Conservation (phyloP, 768 basidiomycete genomes). For the Lactarius evosmus region DNA sequence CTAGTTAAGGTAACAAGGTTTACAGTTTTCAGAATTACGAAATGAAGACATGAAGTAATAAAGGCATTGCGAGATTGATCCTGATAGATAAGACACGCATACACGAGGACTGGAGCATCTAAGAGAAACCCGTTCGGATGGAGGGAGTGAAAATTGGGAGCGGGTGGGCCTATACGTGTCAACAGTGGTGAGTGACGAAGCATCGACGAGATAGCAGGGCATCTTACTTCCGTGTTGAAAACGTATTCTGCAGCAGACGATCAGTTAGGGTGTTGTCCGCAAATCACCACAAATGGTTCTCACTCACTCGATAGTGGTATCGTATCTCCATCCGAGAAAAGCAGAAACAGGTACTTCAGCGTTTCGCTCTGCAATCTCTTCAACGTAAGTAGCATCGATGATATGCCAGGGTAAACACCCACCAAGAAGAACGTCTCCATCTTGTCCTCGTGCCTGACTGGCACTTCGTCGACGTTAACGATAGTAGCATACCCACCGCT, state of each 20-base stretch:
- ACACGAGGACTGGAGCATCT: conserved; percentile 20
- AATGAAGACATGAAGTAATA: background rate
- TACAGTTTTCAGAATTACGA: background rate
- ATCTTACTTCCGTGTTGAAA: conserved; percentile 83
- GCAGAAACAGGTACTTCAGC: conserved; percentile 84
- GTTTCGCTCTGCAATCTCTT: conserved; percentile 65
- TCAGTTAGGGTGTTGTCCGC: conserved; percentile 20
- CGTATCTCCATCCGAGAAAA: conserved; percentile 74
- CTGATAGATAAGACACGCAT: conserved; percentile 17
- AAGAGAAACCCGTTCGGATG: conserved; percentile 48
- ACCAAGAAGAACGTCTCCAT: conserved; percentile 97
- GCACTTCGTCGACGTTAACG: conserved; percentile 77
- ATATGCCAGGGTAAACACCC: conserved; percentile 35
- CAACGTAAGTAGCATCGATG: background rate
- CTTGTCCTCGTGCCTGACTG: conserved; percentile 69
- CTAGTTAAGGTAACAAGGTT: conserved; percentile 1
- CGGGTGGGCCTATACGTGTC: conserved; percentile 52
- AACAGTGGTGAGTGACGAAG: conserved; percentile 3
- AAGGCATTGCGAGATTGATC: conserved; percentile 9
- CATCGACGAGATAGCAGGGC: background rate
- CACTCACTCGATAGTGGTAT: conserved; percentile 69
- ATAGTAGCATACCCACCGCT: conserved; percentile 83
- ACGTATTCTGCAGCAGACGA: conserved; percentile 57
- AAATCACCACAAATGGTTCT: conserved; percentile 1
- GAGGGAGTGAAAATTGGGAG: conserved; percentile 64